Evolutionary conservation across 1,139 yeast genomes (phyloP).

Genomic region (Diutina pseudorugosa): DNA sequence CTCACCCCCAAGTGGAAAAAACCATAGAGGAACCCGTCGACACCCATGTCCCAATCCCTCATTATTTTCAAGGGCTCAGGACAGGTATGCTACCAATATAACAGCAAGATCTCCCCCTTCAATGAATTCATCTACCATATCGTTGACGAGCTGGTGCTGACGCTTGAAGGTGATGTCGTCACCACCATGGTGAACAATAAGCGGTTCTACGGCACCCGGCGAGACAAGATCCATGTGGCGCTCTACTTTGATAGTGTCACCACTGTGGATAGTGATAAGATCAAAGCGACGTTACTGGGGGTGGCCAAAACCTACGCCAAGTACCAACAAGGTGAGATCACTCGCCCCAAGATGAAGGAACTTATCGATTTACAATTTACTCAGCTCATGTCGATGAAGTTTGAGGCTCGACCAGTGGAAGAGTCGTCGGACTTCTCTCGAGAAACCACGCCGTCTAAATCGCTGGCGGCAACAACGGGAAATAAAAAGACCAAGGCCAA

Average conservation of each 20-base stretch:
- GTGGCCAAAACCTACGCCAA: slow-evolving; percentile 23
- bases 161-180: slow-evolving; percentile 22
- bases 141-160: slow-evolving; percentile 25
- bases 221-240: slow-evolving; percentile 22
- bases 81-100: slow-evolving; percentile 23
- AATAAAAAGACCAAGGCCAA: background rate
- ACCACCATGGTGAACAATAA: slow-evolving; percentile 18
- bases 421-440: background rate
- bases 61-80: slow-evolving; percentile 28
- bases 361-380: slow-evolving; percentile 30
- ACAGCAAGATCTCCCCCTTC: slow-evolving; percentile 26
- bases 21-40: background rate
- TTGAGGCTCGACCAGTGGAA: background rate
- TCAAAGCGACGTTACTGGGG: slow-evolving; percentile 22
- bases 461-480: background rate
- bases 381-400: slow-evolving; percentile 14
- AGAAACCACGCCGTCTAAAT: background rate
- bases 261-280: slow-evolving; percentile 28
- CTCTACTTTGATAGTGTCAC: slow-evolving; percentile 30
- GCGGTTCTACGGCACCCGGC: slow-evolving; percentile 23
- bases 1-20: background rate
- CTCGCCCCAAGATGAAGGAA: slow-evolving; percentile 16
- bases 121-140: slow-evolving; percentile 26
- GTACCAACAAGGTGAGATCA: slow-evolving; percentile 14
- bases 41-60: slow-evolving; percentile 18